Evolutionary conservation across 148 eudicot genomes (phyloP).

Genomic region (Linanthus parryae): DNA sequence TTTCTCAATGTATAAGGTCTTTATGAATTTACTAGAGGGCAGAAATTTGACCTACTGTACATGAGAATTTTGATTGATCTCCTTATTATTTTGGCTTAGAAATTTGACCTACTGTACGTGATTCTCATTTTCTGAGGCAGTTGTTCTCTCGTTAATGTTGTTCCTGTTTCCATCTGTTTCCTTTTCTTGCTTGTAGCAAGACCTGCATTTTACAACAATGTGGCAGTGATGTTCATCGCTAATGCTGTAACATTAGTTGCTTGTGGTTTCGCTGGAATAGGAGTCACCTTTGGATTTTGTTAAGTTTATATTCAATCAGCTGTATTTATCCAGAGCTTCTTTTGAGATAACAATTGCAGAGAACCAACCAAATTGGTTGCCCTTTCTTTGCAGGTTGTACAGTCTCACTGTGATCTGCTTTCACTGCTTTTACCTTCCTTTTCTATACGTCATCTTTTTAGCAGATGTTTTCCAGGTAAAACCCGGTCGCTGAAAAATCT

Average conservation of each 20-base stretch:
- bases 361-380: background rate
- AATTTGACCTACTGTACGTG: constrained; percentile 34
- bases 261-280: constrained; percentile 37
- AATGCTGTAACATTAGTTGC: constrained; percentile 28
- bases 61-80: too few relatives aligned
- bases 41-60: too few relatives aligned
- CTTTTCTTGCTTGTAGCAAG: constrained; percentile 27
- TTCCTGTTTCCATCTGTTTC: background rate
- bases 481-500: too few relatives aligned
- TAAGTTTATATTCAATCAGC: constrained; percentile 7
- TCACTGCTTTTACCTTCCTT: constrained; percentile 52
- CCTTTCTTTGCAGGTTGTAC: constrained; percentile 35
- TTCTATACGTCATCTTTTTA: constrained; percentile 42
- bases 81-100: too few relatives aligned
- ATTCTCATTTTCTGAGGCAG: constrained; percentile 3
- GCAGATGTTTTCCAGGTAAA: constrained; percentile 55
- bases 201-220: constrained; percentile 50
- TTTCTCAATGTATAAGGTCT: too few relatives aligned
- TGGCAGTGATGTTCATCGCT: constrained; percentile 32
- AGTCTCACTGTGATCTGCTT: constrained; percentile 26
- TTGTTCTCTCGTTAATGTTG: background rate
- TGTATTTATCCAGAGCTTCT: background rate
- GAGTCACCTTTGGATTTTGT: constrained; percentile 38
- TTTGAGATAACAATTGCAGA: background rate
- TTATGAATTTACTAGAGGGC: too few relatives aligned